These are phyloP conservation scores for Leccinum boreale DNA, from an alignment of 768 basidiomycete species.

Conservation along the genomic window DNA sequence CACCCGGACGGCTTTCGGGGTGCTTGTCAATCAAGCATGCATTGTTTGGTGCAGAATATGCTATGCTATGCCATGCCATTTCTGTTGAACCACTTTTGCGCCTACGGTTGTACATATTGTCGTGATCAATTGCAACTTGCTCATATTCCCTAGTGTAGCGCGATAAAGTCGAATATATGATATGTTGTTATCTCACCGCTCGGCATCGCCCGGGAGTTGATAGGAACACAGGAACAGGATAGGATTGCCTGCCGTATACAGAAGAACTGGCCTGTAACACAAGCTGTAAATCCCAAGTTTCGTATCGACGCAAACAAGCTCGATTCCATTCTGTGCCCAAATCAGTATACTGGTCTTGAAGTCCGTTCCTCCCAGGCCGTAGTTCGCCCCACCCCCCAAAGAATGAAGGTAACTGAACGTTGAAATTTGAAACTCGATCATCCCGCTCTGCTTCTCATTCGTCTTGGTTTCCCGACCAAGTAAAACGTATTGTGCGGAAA, in stretches of 20 bases:
- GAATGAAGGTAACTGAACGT: neutral
- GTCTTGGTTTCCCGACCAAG: neutral
- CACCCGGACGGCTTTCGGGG: constrained; percentile 7
- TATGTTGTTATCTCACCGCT: constrained; percentile 2
- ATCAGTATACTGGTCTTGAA: neutral
- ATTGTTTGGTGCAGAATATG: constrained; percentile 18
- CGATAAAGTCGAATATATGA: constrained; percentile 17
- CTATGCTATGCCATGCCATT: constrained; percentile 19
- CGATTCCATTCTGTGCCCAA: neutral
- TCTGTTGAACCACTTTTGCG: constrained; percentile 18
- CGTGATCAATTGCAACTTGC: constrained; percentile 21
- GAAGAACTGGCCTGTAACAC: neutral
- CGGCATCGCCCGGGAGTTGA: constrained; percentile 4
- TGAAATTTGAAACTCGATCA: neutral
- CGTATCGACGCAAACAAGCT: neutral
- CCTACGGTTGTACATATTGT: constrained; percentile 29
- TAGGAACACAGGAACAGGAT: neutral
- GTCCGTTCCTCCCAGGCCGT: neutral
- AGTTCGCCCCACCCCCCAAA: neutral
- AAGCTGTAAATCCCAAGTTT: neutral
- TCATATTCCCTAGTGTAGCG: constrained; percentile 27
- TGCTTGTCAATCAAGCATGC: constrained; percentile 18
- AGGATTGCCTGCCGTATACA: neutral
- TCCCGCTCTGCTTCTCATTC: neutral
- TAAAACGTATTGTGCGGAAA: neutral